A percentile compares a stretch with the other conserved stretches of the same genome.
Evolutionary conservation across 2,329 filamentous ascomycete species (phyloP).

Genomic region (Pseudohalonectria lignicola): DNA sequence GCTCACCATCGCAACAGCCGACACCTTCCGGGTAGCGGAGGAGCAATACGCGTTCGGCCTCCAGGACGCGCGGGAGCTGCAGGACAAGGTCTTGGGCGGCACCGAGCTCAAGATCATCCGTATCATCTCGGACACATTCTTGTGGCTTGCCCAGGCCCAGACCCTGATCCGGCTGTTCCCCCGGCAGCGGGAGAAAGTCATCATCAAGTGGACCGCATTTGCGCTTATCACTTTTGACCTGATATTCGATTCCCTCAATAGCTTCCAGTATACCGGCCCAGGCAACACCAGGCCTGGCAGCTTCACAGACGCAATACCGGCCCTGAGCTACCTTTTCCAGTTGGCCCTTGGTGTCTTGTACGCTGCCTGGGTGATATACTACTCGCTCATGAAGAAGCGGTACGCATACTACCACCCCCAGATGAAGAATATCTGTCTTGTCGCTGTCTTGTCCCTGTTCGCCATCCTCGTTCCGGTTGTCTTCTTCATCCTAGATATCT

Average conservation of each 20-base stretch:
- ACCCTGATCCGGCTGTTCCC: slow-evolving; percentile 93
- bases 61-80: slow-evolving; percentile 68
- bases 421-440: slow-evolving; percentile 80
- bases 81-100: slow-evolving; percentile 70
- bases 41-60: slow-evolving; percentile 68
- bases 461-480: slow-evolving; percentile 83
- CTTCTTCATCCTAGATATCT: slow-evolving; percentile 88
- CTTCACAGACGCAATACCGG: slow-evolving; percentile 84
- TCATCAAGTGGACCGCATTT: slow-evolving; percentile 98
- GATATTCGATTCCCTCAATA: slow-evolving; percentile 84
- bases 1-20: slow-evolving; percentile 82
- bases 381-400: slow-evolving; percentile 79
- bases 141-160: slow-evolving; percentile 96
- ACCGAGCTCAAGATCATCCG: slow-evolving; percentile 82
- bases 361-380: slow-evolving; percentile 89
- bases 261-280: slow-evolving; percentile 50
- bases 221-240: slow-evolving; percentile 85
- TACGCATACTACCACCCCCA: slow-evolving; percentile 85
- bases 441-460: slow-evolving; percentile 66
- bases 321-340: slow-evolving; percentile 83
- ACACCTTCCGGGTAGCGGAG: slow-evolving; percentile 80
- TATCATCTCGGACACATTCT: slow-evolving; percentile 88
- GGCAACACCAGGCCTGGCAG: slow-evolving; percentile 53
- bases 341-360: slow-evolving; percentile 79
- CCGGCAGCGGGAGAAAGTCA: slow-evolving; percentile 90